Conservation (phyloP, 1,284 basidiomycete genomes). For the Ceratobasidium sp. region DNA sequence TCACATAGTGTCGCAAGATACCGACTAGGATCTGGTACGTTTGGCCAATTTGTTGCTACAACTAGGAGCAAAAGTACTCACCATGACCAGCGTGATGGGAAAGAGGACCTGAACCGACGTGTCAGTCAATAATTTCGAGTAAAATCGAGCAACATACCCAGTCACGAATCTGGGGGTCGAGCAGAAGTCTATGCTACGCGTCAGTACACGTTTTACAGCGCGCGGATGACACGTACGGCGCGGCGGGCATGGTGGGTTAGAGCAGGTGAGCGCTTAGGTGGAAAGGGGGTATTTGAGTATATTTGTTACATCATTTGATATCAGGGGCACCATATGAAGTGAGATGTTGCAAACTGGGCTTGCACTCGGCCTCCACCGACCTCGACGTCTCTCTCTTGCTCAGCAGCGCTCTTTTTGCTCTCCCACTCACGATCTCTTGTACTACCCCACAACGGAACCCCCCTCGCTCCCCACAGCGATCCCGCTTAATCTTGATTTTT, state of each 20-base stretch:
- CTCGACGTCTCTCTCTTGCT: constrained; percentile 2
- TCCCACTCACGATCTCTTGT: constrained; percentile 20
- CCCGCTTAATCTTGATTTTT: not conserved
- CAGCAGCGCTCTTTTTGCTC: not conserved
- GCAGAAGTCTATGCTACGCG: constrained; percentile 64
- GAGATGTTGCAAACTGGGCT: not conserved
- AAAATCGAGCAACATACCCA: constrained; percentile 61
- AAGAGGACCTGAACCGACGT: constrained; percentile 67
- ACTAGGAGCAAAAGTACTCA: constrained; percentile 52
- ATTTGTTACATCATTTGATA: not conserved
- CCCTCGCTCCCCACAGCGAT: constrained; percentile 4
- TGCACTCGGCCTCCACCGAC: constrained; percentile 20
- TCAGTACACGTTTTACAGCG: constrained; percentile 12
- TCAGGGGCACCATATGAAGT: constrained; percentile 15
- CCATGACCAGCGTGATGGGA: constrained; percentile 98
- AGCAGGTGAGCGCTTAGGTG: not conserved
- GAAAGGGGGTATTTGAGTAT: not conserved
- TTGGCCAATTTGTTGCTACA: not conserved
- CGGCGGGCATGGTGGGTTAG: constrained; percentile 21
- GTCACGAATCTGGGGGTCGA: constrained; percentile 91
- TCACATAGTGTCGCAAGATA: constrained; percentile 91
- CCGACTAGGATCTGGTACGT: constrained; percentile 86
- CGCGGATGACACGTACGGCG: constrained; percentile 7
- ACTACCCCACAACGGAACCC: constrained; percentile 1
- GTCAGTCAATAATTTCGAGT: not conserved